Evolutionary conservation across 2,329 filamentous ascomycete genomes (phyloP).

Genomic region (Trichoderma asperellum): DNA sequence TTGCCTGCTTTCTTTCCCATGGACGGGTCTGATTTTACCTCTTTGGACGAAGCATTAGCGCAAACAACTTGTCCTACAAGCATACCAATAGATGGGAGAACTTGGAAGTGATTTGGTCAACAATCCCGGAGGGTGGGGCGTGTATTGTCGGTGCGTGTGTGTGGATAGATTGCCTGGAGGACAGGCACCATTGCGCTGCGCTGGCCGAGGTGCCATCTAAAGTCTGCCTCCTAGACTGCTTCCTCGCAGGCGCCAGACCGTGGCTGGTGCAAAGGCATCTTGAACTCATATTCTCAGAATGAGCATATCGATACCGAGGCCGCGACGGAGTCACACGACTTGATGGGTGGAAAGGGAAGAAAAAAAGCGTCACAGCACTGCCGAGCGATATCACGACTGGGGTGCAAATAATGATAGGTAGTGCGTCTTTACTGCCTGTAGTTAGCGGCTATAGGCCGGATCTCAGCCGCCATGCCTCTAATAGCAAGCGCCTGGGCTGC

Average conservation of each 20-base stretch:
- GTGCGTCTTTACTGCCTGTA: not conserved
- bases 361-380: not conserved
- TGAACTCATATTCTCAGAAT: not conserved
- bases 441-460: constrained; percentile 10
- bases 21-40: not conserved
- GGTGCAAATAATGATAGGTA: not conserved
- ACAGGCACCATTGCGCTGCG: not conserved
- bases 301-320: not conserved
- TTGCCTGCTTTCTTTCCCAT: constrained; percentile 10
- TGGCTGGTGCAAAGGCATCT: not conserved
- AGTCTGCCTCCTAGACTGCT: not conserved
- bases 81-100: not conserved
- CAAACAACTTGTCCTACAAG: not conserved
- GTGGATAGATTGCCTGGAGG: not conserved
- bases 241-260: not conserved
- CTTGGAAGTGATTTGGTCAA: not conserved
- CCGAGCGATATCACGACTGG: constrained; percentile 1
- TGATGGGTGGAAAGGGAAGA: not conserved
- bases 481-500: not conserved
- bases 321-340: not conserved
- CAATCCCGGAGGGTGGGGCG: constrained; percentile 18
- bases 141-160: constrained; percentile 17
- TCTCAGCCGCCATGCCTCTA: constrained; percentile 24
- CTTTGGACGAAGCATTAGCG: not conserved
- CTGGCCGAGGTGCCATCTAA: constrained; percentile 1